Evolutionary conservation across 2,329 filamentous ascomycete genomes (phyloP).

Genomic region (Microcera coccophila): DNA sequence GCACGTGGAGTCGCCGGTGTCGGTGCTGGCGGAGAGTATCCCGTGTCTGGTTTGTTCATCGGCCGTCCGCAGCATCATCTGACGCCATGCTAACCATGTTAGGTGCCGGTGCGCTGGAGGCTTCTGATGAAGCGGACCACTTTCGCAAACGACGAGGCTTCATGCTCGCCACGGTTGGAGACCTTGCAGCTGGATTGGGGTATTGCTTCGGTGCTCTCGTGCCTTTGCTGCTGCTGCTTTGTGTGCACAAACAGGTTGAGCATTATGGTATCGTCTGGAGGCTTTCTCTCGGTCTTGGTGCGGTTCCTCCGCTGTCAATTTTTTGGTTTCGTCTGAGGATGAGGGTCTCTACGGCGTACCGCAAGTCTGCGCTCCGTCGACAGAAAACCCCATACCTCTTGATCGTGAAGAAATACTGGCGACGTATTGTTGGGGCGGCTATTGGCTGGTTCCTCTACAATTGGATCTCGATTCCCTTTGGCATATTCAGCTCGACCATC

Average conservation of each 20-base stretch:
- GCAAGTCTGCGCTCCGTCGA: constrained; percentile 44
- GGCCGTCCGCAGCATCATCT: too few relatives aligned
- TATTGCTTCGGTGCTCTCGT: constrained; percentile 49
- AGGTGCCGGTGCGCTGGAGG: constrained; percentile 48
- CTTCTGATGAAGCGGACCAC: constrained; percentile 46
- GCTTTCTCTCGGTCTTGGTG: constrained; percentile 46
- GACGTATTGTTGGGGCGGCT: constrained; percentile 45
- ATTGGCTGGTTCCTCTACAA: constrained; percentile 52
- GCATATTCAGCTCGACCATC: constrained; percentile 53
- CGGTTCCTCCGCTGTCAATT: constrained; percentile 46
- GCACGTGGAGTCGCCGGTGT: constrained; percentile 39
- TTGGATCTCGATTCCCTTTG: constrained; percentile 53
- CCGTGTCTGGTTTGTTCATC: too few relatives aligned
- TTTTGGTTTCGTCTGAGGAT: constrained; percentile 52
- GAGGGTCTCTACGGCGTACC: constrained; percentile 47
- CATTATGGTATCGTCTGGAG: constrained; percentile 48
- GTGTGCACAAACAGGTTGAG: constrained; percentile 41
- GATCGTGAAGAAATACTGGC: constrained; percentile 46
- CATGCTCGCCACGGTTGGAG: constrained; percentile 53
- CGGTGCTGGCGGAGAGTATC: constrained; percentile 50
- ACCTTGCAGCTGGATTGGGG: constrained; percentile 48
- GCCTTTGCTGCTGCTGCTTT: constrained; percentile 48
- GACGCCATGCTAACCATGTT: too few relatives aligned
- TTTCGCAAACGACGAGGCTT: constrained; percentile 49
- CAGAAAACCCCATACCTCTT: constrained; percentile 45